Conservation (phyloP, 805 yeast species). For the Maudiozyma barnettii region DNA sequence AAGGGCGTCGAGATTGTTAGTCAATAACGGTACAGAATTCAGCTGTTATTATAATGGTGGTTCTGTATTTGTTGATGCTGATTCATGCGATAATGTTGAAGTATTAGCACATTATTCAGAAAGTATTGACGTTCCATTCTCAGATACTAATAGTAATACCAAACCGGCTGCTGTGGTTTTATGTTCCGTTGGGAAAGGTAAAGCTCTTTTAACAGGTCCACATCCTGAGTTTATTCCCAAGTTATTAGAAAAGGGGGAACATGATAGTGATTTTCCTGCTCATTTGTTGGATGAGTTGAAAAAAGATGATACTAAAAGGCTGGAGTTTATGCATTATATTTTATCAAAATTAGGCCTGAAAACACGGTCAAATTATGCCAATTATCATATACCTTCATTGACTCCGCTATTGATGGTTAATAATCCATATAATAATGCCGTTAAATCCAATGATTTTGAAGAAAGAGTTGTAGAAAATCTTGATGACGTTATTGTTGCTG, state of each 20-base stretch:
- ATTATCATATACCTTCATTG: slow-evolving; percentile 46
- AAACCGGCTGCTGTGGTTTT: slow-evolving; percentile 61
- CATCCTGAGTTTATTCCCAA: slow-evolving; percentile 82
- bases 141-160: slow-evolving; percentile 12
- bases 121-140: slow-evolving; percentile 40
- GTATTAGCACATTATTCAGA: slow-evolving; percentile 63
- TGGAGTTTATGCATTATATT: slow-evolving; percentile 46
- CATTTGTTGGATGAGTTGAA: slow-evolving; percentile 34
- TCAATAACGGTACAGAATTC: slow-evolving; percentile 29
- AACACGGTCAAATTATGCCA: slow-evolving; percentile 41
- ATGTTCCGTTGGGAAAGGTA: slow-evolving; percentile 58
- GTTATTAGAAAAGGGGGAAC: slow-evolving; percentile 33
- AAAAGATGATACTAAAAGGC: slow-evolving; percentile 39
- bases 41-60: slow-evolving; percentile 79
- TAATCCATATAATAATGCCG: slow-evolving; percentile 6
- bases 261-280: slow-evolving; percentile 25
- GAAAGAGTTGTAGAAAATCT: slow-evolving; percentile 6
- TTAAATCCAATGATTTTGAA: slow-evolving; percentile 8
- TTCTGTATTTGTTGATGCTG: slow-evolving; percentile 71
- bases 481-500: slow-evolving; percentile 28
- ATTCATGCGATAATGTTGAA: slow-evolving; percentile 48
- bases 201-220: slow-evolving; percentile 67
- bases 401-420: slow-evolving; percentile 53
- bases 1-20: slow-evolving; percentile 41
- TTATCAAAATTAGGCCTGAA: slow-evolving; percentile 54